Conservation (phyloP, 2,329 filamentous ascomycete species). For the Hortaea werneckii region DNA sequence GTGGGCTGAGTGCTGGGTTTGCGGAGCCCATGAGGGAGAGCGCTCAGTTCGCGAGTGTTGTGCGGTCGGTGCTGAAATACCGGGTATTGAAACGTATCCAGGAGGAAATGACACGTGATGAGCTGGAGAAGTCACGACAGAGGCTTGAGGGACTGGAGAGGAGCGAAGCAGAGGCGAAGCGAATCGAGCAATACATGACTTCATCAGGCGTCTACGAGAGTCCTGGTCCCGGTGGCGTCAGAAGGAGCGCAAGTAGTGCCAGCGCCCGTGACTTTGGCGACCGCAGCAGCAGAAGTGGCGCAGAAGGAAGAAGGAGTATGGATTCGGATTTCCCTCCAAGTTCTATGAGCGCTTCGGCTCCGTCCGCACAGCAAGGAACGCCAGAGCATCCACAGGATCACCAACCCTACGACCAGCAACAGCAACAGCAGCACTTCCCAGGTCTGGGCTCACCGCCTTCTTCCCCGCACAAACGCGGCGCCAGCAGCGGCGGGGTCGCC, state of each 20-base stretch:
- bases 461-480: conserved; percentile 60
- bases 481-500: conserved; percentile 63
- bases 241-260: conserved; percentile 46
- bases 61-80: conserved; percentile 79
- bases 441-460: conserved; percentile 13
- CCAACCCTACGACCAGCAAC: conserved; percentile 12
- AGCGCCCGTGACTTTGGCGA: conserved; percentile 23
- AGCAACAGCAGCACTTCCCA: conserved; percentile 12
- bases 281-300: conserved; percentile 11
- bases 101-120: conserved; percentile 92
- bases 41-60: conserved; percentile 91
- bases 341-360: conserved; percentile 47
- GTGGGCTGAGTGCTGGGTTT: conserved; percentile 81
- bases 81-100: conserved; percentile 89
- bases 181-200: conserved; percentile 86
- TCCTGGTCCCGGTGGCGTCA: conserved; percentile 13
- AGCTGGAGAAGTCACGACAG: conserved; percentile 74
- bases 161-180: conserved; percentile 83
- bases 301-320: conserved; percentile 67
- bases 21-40: conserved; percentile 97
- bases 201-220: conserved; percentile 49
- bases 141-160: conserved; percentile 82
- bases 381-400: conserved; percentile 35
- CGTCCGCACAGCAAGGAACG: conserved; percentile 54
- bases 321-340: conserved; percentile 86